These are phyloP conservation scores for Vanrija sp. DNA, from an alignment of 1,284 basidiomycete genomes.

Conservation along the genomic window DNA sequence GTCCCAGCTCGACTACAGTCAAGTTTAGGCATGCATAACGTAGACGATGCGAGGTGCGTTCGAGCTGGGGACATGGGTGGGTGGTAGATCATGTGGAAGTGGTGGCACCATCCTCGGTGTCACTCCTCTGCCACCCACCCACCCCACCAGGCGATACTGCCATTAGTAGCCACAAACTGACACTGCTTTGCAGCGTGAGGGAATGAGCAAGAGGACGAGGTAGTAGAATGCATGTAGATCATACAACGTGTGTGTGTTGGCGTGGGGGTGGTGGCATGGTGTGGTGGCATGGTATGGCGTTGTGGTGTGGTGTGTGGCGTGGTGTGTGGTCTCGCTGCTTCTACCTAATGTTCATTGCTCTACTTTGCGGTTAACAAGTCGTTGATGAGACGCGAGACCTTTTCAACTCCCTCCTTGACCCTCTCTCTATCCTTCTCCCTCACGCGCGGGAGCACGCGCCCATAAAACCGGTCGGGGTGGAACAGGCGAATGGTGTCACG, in stretches of 20 bases:
- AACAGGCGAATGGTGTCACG: constrained; percentile 61
- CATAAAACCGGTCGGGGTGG: constrained; percentile 73
- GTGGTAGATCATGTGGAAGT: no score
- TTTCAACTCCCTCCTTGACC: constrained; percentile 64
- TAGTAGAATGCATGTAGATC: background rate
- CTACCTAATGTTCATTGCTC: no score
- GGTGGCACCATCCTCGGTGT: no score
- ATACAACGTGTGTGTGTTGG: no score
- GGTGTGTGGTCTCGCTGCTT: no score
- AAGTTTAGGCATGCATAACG: constrained; percentile 43
- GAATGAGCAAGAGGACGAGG: background rate
- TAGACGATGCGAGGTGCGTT: constrained; percentile 39
- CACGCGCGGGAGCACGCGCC: constrained; percentile 55
- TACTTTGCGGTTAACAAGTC: constrained; percentile 13
- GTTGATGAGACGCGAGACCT: constrained; percentile 26
- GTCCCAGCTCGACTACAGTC: constrained; percentile 35
- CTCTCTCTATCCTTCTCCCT: constrained; percentile 55
- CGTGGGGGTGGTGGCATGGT: no score
- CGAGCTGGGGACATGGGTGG: constrained; percentile 18
- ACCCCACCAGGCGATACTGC: no score
- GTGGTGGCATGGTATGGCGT: no score
- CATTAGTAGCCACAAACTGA: no score
- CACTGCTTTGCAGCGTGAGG: no score
- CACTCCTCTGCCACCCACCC: no score
- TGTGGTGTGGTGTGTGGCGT: no score